Evolutionary conservation across 225 moss, liverwort and hornwort genomes (phyloP).

Genomic region (Marchantia polymorpha): DNA sequence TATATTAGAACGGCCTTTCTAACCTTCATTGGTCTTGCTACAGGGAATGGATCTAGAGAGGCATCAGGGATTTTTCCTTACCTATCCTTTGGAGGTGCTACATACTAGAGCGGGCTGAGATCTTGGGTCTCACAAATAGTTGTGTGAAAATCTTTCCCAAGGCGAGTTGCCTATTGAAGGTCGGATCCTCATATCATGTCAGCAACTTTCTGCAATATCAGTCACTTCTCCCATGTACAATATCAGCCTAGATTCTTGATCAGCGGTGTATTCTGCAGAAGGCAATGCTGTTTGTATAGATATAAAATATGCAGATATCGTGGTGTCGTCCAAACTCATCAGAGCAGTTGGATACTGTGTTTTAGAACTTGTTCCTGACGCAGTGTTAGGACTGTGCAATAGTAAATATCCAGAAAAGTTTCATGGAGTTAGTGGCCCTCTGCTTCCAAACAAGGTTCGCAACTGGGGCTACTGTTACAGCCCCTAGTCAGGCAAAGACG

Average conservation of each 20-base stretch:
- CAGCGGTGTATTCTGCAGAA: conserved; percentile 5
- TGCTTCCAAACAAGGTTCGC: conserved; percentile 2
- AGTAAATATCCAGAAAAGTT: background rate
- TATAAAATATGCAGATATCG: conserved; percentile 18
- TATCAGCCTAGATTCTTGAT: background rate
- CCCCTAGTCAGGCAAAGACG: background rate
- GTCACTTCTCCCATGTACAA: conserved; percentile 14
- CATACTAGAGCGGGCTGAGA: conserved; percentile 1
- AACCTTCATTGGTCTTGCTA: background rate
- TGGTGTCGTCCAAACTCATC: conserved; percentile 13
- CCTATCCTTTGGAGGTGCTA: conserved; percentile 6
- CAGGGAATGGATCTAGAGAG: conserved; percentile 2
- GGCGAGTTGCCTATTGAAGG: conserved; percentile 1
- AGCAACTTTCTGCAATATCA: conserved; percentile 1
- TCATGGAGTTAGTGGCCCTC: background rate
- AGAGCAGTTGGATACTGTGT: conserved; percentile 8
- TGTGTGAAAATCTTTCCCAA: background rate
- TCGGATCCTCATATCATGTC: background rate
- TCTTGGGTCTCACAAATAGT: conserved; percentile 7
- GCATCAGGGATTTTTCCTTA: conserved; percentile 12
- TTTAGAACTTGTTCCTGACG: conserved; percentile 11
- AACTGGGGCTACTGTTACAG: background rate
- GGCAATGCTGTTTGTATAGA: conserved; percentile 23
- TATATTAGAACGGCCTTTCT: background rate
- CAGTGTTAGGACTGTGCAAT: conserved; percentile 15